A percentile compares a stretch with the other conserved stretches of the same genome.
phyloP scores from a whole-genome alignment of 805 yeast genomes.

The Cyberlindnera mycetangii region DNA sequence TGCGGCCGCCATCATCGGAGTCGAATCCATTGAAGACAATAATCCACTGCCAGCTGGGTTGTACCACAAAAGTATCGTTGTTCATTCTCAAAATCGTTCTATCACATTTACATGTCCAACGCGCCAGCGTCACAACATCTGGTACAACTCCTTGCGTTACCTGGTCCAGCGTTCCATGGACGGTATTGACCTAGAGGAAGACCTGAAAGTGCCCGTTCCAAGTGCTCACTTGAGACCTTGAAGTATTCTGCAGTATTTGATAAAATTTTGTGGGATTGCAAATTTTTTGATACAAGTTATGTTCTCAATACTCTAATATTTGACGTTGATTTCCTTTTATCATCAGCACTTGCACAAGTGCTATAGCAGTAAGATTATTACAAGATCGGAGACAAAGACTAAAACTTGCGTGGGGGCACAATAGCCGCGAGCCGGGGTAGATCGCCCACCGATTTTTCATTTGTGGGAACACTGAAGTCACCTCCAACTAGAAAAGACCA shows the following conservation, averaged over 20 bases:
- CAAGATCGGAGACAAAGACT: not conserved
- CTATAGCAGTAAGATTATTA: too few species aligned
- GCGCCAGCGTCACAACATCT: conserved; percentile 81
- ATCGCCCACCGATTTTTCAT: not conserved
- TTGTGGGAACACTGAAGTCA: not conserved
- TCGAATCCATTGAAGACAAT: conserved; percentile 76
- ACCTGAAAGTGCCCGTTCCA: conserved; percentile 18
- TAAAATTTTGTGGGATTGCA: too few species aligned
- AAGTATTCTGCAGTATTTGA: too few species aligned
- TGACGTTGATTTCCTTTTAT: too few species aligned
- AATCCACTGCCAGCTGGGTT: conserved; percentile 89
- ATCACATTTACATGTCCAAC: conserved; percentile 85
- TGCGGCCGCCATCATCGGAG: conserved; percentile 76
- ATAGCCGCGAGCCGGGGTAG: conserved; percentile 1
- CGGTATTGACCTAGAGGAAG: conserved; percentile 46
- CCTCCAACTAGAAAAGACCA: too few species aligned
- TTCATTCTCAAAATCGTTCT: conserved; percentile 59
- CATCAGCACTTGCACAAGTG: too few species aligned
- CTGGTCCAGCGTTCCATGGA: conserved; percentile 63
- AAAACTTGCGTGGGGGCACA: not conserved
- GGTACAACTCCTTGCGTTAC: conserved; percentile 83
- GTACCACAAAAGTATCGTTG: conserved; percentile 77
- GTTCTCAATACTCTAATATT: not conserved
- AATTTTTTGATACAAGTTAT: not conserved
- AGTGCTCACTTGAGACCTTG: conserved; percentile 1